phyloP scores from a whole-genome alignment of 2,329 filamentous ascomycete genomes.

The Aspergillus phoenicis region DNA sequence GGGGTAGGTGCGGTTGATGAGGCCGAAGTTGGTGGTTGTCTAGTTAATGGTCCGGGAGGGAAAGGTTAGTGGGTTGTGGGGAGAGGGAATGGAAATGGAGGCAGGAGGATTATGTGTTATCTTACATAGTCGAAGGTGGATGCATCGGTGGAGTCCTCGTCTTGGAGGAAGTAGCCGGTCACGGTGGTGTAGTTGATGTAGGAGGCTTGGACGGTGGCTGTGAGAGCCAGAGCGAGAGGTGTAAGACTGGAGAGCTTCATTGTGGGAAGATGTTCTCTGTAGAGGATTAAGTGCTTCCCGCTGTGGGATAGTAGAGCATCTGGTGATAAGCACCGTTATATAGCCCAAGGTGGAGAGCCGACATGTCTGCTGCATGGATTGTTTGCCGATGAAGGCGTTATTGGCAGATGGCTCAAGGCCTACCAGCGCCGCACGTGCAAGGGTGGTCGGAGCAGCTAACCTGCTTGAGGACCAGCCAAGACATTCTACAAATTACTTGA shows the following conservation, averaged over 20 bases:
- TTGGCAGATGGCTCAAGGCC: not conserved
- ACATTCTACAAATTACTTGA: not conserved
- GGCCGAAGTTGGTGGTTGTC: slow-evolving; percentile 50
- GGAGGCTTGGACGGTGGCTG: slow-evolving; percentile 65
- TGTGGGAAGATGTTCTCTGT: not conserved
- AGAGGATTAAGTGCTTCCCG: not conserved
- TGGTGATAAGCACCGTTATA: not conserved
- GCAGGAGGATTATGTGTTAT: not conserved
- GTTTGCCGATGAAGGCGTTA: not conserved
- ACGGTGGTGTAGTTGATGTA: slow-evolving; percentile 45
- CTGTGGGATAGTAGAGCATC: not conserved
- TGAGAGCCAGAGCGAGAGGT: slow-evolving; percentile 70
- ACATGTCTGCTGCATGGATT: not conserved
- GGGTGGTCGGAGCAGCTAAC: not conserved
- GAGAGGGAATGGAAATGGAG: too few relatives aligned
- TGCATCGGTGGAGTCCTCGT: slow-evolving; percentile 49
- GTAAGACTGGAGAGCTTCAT: slow-evolving; percentile 69
- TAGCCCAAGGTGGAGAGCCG: not conserved
- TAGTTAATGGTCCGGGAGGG: too few relatives aligned
- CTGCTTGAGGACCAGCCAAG: not conserved
- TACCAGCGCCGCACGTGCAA: slow-evolving; percentile 8
- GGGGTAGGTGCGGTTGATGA: slow-evolving; percentile 52
- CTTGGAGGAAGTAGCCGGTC: slow-evolving; percentile 53
- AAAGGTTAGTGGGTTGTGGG: too few relatives aligned
- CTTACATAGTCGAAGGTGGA: slow-evolving; percentile 52